Evolutionary conservation across 441 rosid genomes (phyloP), one percentile per base, ranked within the genome.

Genomic region (Aquilaria agallochum): DNA sequence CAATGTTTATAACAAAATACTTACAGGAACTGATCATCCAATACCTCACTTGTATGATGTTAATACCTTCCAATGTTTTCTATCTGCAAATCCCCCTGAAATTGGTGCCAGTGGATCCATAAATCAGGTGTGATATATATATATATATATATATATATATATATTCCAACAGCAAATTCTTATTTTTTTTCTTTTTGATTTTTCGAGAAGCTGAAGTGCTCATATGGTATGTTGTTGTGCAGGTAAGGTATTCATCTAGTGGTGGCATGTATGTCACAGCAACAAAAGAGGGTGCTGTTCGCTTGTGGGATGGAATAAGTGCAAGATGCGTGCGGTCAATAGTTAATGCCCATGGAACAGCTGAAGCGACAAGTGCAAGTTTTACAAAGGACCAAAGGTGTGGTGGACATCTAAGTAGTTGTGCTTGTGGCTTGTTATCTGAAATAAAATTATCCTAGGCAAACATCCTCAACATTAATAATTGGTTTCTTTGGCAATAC

Each of bases 321-420:
- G 85, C 96, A 46, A 78, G 67, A 58, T 85, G 92, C 68, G 71
- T 85, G 56, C 86, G 92, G 34, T 71, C 92, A 62, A 78, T 89
- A 27, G 78, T 65, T 56, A 77, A 78, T 68, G 96, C 96, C 42
- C 96, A 91, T 64, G 92, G 92, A 62, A 80, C 81, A 11, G 65
- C 82, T 5, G 96, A 91, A 77, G 92, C 86, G 72, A 84, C 85
- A 31, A 82, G 96, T 58, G 91, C 87, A 62, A 61, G 69, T 20
- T 92, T 89, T 72, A 85, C 89, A 12, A 87, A 78, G 80, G 97
- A 92, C 78, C 96, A 89, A 72, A 83, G 95, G 92, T 92, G 73
- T 5, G 33, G 59, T 56, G 13, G 34, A 50, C 0, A 27, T 12
- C 5, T 36, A 32, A 33, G 50, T 64, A 30, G 12, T 64, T 60